Base-by-base conservation (phyloP, 2,329 filamentous ascomycete species). In the Colletotrichum liriopes region DNA sequence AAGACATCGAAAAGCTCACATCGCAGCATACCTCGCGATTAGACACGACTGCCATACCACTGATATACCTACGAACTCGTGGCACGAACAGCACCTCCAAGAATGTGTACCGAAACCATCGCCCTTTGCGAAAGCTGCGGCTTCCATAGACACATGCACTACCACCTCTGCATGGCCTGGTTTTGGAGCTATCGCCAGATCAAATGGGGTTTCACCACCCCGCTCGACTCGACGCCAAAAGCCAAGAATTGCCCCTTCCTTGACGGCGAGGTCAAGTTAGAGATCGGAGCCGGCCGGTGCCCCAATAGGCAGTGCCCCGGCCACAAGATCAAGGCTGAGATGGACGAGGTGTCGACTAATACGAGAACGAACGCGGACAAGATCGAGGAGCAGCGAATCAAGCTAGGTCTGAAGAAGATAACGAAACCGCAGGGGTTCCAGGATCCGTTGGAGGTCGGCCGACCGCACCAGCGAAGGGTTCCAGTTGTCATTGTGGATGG, bases 311-410 rank as follows among this genome's bases (percentile, higher is more conserved):
- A 51, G 3, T 73, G 71, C 1, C 47, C 61, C 1, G 71, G 67
- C 12, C 71, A 71, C 37, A 32, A 14, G n/a, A 8, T 47, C n/a
- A 73, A 54, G 32, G n/a, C 20, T 3, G 45, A 61, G 41, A 26
- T 32, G 20, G 67, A 71, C 32, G 23, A 14, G 26, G 29, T 35
- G 78, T 92, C 94, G 83, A 93, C 91, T 80, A 92, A 89, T 77
- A 92, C 93, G 54, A 92, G 95, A 86, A 96, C 94, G 1, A 96
- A 98, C 81, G 94, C 98, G 79, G 94, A 99, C 80, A 95, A 94
- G 80, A 93, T 98, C 83, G 92, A 93, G 65, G 95, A 95, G 20
- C 39, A 71, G 51, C 51, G 67, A 5, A 39, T 71, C 51, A 66
- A 62, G 56, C 18, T 73, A 41, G 70, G 70, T 14, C 62, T 72